Percentiles rank a stretch among this genome's conserved stretches.
phyloP scores from a whole-genome alignment of 225 moss, liverwort and hornwort genomes.

The Pseudisothecium myosuroides region DNA sequence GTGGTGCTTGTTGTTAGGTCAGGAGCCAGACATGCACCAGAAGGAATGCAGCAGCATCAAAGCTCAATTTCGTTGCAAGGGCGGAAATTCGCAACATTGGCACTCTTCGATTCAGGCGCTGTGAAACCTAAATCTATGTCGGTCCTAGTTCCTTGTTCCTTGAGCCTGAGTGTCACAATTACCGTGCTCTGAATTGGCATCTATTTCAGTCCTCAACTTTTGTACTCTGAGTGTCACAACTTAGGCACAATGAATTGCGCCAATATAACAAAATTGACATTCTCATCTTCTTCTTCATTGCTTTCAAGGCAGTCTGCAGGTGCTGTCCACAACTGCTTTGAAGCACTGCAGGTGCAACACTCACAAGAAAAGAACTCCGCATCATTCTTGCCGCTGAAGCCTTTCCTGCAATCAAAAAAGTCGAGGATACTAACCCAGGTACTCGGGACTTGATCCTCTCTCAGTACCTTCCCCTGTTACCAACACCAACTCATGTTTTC shows the following conservation, averaged over 20 bases:
- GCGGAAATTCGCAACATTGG: background rate
- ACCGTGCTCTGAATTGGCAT: background rate
- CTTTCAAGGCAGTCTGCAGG: background rate
- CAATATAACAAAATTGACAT: background rate
- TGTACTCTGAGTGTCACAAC: background rate
- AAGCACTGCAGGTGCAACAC: background rate
- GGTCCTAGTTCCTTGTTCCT: too few relatives aligned
- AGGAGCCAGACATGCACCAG: background rate
- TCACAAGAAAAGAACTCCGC: background rate
- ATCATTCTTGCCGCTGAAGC: background rate
- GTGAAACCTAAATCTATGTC: background rate
- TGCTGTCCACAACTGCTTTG: background rate
- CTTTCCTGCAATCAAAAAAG: too few relatives aligned
- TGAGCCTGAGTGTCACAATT: background rate
- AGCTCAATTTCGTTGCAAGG: background rate
- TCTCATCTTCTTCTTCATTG: background rate
- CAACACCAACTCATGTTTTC: background rate
- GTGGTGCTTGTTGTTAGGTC: background rate
- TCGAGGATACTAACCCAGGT: too few relatives aligned
- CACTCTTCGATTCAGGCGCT: background rate
- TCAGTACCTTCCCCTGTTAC: background rate
- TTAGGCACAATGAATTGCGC: background rate
- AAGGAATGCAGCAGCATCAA: background rate
- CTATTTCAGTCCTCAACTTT: too few relatives aligned
- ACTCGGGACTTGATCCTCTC: background rate